Base-by-base conservation (phyloP, 1,139 yeast genomes). In the Pichia sp. region DNA sequence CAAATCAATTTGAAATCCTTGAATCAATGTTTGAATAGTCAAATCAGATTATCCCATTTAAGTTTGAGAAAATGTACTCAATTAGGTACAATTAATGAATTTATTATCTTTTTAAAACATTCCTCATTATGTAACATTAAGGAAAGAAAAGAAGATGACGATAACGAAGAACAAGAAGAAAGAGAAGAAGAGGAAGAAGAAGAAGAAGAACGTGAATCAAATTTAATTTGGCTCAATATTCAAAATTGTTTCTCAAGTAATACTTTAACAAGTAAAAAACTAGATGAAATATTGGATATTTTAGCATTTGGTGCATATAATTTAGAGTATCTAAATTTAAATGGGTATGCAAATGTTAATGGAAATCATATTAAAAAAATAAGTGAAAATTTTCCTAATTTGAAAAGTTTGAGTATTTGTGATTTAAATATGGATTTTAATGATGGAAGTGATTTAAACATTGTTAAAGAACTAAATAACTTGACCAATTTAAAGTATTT, bases 11-110 rank as follows among this genome's bases (percentile, higher is more conserved):
- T 85, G 3, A 72, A 76, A 7, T 77, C 77, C 3, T 70, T 85
- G 55, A 67, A 67, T 51, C 64, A 76, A 55, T 62, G 70, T 54
- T 65, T 84, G 53, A 80, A 90, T 43, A 63, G 71, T 34, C 65
- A 80, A 42, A 79, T 84, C 46, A 70, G 77, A 60, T 71, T 90
- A 42, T 83, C 96, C 0, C 96, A 88, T 67, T 70, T 90, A 50
- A 86, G 95, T 3, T 71, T 90, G 50, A 83, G 95, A 2, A 79
- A 87, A 60, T 90, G 97, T 67, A 81, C 87, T 43, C 80, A 83
- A 61, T 72, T 90, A 53, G 68, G 68, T 22, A 81, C 91, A 14
- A 86, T 95, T 2, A 77, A 83, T 57, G 93, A 86, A 50, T 87
- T 59, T 80, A 81, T 61, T 86, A 89, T 63, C 74, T 90, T 59